These are phyloP conservation scores for Nakaseomyces sp. DNA, from an alignment of 1,139 yeast genomes.

Conservation along the genomic window DNA sequence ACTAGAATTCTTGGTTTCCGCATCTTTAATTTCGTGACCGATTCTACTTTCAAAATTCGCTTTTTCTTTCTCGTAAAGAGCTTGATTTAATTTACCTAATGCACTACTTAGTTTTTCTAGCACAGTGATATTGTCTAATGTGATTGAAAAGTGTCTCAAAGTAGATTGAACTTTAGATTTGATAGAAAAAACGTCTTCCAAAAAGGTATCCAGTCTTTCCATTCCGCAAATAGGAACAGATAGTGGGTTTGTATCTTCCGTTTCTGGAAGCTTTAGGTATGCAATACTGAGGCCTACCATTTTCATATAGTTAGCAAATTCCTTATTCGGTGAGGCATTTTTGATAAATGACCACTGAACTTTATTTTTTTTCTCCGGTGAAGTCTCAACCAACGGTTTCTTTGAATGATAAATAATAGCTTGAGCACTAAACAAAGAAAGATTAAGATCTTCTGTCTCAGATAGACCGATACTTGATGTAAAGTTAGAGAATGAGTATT, in stretches of 20 bases:
- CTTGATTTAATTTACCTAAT: neutral
- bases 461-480: constrained; percentile 19
- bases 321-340: constrained; percentile 10
- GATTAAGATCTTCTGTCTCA: constrained; percentile 16
- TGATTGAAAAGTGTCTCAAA: constrained; percentile 21
- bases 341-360: constrained; percentile 11
- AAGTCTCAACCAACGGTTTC: constrained; percentile 1
- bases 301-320: constrained; percentile 15
- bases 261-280: constrained; percentile 11
- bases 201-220: constrained; percentile 24
- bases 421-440: constrained; percentile 20
- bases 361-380: constrained; percentile 4
- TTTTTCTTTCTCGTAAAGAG: neutral
- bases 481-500: constrained; percentile 20
- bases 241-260: constrained; percentile 9
- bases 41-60: neutral
- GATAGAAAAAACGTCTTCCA: constrained; percentile 15
- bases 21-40: neutral
- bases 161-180: constrained; percentile 19
- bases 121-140: constrained; percentile 20
- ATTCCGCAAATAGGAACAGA: constrained; percentile 23
- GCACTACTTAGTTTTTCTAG: constrained; percentile 16
- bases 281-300: constrained; percentile 13
- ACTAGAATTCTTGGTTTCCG: neutral
- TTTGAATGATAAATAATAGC: constrained; percentile 8